Percentiles rank a stretch among this genome's conserved stretches.
Evolutionary conservation across 257 asterid genomes (phyloP).

Genomic region (Knoxia roxburghii): DNA sequence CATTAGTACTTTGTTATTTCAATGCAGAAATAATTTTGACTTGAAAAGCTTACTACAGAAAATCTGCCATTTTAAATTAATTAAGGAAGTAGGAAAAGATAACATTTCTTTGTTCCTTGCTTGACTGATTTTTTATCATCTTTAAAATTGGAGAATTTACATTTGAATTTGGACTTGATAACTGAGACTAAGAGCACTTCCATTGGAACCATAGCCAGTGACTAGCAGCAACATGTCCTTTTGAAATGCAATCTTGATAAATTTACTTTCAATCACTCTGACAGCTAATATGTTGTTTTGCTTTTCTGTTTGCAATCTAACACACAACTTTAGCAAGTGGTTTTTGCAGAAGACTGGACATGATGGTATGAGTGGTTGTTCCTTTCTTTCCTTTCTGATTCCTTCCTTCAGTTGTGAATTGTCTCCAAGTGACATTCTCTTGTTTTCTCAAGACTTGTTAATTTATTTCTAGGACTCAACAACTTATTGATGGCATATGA

Average conservation of each 20-base stretch:
- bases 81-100: too few species aligned
- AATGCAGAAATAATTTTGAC: background rate
- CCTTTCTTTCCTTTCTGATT: background rate
- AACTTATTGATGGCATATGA: constrained; percentile 88
- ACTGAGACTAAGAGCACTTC: too few species aligned
- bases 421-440: background rate
- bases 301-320: constrained; percentile 16
- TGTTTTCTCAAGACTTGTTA: background rate
- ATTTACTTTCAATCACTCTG: background rate
- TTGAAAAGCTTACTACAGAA: background rate
- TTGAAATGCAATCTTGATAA: background rate
- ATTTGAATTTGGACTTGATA: background rate
- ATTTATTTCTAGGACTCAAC: constrained; percentile 62
- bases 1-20: background rate
- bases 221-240: background rate
- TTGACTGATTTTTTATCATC: background rate
- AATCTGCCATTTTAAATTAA: too few species aligned
- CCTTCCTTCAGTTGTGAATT: background rate
- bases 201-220: background rate
- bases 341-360: constrained; percentile 89
- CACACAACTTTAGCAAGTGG: constrained; percentile 70
- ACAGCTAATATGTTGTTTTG: constrained; percentile 12
- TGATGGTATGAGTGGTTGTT: constrained; percentile 47
- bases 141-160: background rate
- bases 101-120: too few species aligned